Percentiles rank a stretch among this genome's conserved stretches.
phyloP scores from a whole-genome alignment of 73 alveolate genomes.

The Paramecium primaurelia region DNA sequence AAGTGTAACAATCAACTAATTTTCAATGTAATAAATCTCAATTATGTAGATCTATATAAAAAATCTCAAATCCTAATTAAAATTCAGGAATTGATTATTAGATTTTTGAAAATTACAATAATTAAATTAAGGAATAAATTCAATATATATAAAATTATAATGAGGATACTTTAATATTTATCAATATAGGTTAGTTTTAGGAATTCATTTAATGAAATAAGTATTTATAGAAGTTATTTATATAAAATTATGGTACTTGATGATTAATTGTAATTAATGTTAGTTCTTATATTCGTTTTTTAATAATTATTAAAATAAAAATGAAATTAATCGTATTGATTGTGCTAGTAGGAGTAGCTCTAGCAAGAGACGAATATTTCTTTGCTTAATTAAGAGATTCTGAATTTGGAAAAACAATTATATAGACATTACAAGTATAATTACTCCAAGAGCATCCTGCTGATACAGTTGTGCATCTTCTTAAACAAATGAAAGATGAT shows the following conservation, averaged over 20 bases:
- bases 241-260: neutral
- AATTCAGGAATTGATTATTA: neutral
- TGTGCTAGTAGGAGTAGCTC: neutral
- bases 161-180: neutral
- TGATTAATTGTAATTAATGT: neutral
- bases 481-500: slow-evolving; percentile 40
- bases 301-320: neutral
- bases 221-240: neutral
- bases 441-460: slow-evolving; percentile 40
- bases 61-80: neutral
- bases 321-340: neutral
- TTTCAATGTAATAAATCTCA: neutral
- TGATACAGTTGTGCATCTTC: slow-evolving; percentile 29
- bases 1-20: neutral
- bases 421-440: neutral
- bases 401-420: slow-evolving; percentile 45
- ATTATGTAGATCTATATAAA: neutral
- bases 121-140: neutral
- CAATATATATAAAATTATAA: neutral
- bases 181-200: neutral
- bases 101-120: neutral
- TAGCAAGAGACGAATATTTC: slow-evolving; percentile 34
- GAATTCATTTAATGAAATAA: neutral
- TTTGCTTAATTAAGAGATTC: slow-evolving; percentile 40
- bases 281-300: neutral